Conservation (phyloP, 169 alveolate genomes). For the Plasmodium vivax region DNA sequence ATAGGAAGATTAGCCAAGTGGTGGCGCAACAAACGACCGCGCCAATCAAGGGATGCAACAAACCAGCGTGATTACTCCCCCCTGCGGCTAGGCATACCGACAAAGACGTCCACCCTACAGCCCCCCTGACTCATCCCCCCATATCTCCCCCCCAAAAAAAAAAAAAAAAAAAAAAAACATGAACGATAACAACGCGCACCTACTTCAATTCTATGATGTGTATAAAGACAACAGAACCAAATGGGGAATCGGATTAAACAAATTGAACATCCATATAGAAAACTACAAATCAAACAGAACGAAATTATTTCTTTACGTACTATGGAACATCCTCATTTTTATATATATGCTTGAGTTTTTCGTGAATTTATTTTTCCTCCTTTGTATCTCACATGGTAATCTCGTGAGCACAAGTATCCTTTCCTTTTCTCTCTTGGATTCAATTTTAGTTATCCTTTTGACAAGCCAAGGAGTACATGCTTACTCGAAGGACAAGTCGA, state of each 20-base stretch:
- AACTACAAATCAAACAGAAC: constrained; percentile 38
- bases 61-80: not conserved
- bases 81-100: not conserved
- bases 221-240: constrained; percentile 57
- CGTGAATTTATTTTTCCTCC: constrained; percentile 18
- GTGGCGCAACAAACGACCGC: not conserved
- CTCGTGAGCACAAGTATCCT: constrained; percentile 17
- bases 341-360: constrained; percentile 37
- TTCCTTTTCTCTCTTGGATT: constrained; percentile 38
- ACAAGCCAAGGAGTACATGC: constrained; percentile 35
- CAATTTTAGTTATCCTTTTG: constrained; percentile 25
- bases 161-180: constrained; percentile 22
- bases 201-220: constrained; percentile 16
- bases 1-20: not conserved
- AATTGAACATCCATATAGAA: constrained; percentile 38
- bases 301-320: constrained; percentile 26
- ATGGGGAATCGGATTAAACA: constrained; percentile 44
- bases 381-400: constrained; percentile 26
- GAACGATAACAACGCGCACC: constrained; percentile 13
- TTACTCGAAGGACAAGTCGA: constrained; percentile 38
- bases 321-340: constrained; percentile 42
- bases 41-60: not conserved
- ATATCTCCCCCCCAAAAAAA: not conserved
- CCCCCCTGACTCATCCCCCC: not conserved
- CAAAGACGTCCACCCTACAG: not conserved